These are phyloP conservation scores for Collybiopsis luxurians DNA, from an alignment of 768 basidiomycete species.

Conservation along the genomic window DNA sequence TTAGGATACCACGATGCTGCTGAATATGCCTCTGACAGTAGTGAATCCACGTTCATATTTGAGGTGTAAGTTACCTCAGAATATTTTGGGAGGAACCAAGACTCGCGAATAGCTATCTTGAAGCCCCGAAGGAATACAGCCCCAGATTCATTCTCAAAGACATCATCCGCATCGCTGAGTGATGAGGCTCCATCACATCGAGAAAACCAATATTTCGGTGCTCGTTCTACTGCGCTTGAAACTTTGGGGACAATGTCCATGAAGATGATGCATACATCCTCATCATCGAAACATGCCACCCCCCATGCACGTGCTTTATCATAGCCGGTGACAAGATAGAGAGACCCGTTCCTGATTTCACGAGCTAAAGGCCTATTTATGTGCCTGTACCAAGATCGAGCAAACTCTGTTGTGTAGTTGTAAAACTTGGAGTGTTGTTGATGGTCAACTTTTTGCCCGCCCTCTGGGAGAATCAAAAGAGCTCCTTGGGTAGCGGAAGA, in stretches of 20 bases:
- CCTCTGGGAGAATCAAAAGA: background rate
- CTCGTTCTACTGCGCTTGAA: background rate
- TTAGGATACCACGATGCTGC: background rate
- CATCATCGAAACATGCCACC: background rate
- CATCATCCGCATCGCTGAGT: background rate
- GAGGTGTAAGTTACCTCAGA: background rate
- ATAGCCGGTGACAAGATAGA: background rate
- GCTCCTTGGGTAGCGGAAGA: background rate
- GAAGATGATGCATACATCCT: background rate
- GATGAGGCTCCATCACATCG: background rate
- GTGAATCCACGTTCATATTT: background rate
- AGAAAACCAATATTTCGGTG: background rate
- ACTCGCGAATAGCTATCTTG: background rate
- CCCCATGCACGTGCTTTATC: background rate
- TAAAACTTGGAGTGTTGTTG: conserved; percentile 15
- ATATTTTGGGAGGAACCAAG: background rate
- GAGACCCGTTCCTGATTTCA: background rate
- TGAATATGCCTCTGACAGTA: background rate
- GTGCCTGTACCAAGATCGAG: conserved; percentile 21
- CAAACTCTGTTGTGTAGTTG: conserved; percentile 10
- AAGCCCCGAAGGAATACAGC: background rate
- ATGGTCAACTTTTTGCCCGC: background rate
- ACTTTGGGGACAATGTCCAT: background rate
- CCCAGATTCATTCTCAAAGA: background rate
- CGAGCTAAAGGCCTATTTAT: background rate